Conservation (phyloP, 1,139 yeast genomes). For the Blastobotrys buckinghamii region DNA sequence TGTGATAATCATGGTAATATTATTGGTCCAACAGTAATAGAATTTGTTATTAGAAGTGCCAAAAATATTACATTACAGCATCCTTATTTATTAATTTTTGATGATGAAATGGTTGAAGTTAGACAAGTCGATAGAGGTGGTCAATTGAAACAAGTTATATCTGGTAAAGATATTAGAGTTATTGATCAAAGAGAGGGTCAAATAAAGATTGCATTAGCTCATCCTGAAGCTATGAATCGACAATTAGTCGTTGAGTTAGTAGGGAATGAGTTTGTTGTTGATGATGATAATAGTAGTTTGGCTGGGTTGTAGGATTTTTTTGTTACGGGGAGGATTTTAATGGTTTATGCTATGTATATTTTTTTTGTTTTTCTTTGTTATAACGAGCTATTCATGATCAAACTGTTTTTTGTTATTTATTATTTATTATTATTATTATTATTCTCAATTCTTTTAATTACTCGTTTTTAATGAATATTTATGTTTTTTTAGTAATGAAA, state of each 20-base stretch:
- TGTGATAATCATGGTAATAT: conserved; percentile 62
- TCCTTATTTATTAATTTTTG: conserved; percentile 56
- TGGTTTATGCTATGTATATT: not conserved
- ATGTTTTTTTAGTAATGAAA: not conserved
- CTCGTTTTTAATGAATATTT: not conserved
- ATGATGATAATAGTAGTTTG: conserved; percentile 28
- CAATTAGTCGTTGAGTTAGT: conserved; percentile 45
- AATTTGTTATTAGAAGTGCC: conserved; percentile 64
- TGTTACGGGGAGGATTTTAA: too few relatives aligned
- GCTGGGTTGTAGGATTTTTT: conserved; percentile 22
- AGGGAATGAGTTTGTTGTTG: conserved; percentile 31
- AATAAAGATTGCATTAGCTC: conserved; percentile 56
- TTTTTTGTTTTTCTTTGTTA: not conserved
- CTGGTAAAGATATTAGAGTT: conserved; percentile 58
- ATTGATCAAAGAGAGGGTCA: conserved; percentile 40
- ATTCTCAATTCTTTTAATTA: too few relatives aligned
- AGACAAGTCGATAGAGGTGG: conserved; percentile 44
- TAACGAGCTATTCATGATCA: too few relatives aligned
- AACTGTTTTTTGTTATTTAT: not conserved
- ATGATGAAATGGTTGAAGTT: conserved; percentile 67
- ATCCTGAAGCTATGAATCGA: conserved; percentile 60
- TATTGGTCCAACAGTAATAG: conserved; percentile 50
- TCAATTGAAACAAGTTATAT: conserved; percentile 62
- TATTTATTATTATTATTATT: not conserved
- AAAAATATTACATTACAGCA: conserved; percentile 48